A percentile compares a stretch with the other conserved stretches of the same genome.
phyloP scores from a whole-genome alignment of 805 yeast species.

The Candida pseudoglaebosa region DNA sequence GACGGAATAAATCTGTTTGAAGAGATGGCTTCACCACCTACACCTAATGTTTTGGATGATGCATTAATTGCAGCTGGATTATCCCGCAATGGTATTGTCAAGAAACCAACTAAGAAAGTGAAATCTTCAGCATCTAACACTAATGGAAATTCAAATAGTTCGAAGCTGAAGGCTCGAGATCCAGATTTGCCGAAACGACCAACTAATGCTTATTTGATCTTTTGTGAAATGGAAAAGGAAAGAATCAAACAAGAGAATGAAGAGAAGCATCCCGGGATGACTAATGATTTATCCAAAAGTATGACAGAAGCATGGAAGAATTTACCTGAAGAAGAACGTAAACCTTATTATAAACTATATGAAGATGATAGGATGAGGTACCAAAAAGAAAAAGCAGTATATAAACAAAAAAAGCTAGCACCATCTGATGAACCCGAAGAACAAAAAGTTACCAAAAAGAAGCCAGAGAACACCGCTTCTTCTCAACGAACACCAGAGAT shows the following conservation, averaged over 20 bases:
- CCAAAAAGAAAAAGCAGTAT: constrained; percentile 63
- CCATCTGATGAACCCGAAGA: constrained; percentile 11
- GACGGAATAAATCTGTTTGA: constrained; percentile 21
- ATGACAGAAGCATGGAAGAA: constrained; percentile 85
- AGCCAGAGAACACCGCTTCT: constrained; percentile 1
- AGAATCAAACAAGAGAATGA: constrained; percentile 57
- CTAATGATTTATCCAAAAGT: constrained; percentile 64
- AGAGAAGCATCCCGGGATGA: constrained; percentile 42
- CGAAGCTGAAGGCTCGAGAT: constrained; percentile 51
- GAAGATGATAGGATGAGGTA: constrained; percentile 78
- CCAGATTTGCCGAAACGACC: constrained; percentile 88
- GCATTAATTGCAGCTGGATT: constrained; percentile 20
- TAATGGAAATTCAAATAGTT: constrained; percentile 19
- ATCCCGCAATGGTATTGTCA: constrained; percentile 16
- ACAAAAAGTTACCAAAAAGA: constrained; percentile 5
- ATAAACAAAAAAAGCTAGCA: constrained; percentile 29
- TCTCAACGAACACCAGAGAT: constrained; percentile 1
- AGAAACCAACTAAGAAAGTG: constrained; percentile 16
- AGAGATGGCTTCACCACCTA: constrained; percentile 40
- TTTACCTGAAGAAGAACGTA: constrained; percentile 62
- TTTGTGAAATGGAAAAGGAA: constrained; percentile 84
- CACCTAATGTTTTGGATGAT: constrained; percentile 33
- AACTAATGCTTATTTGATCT: constrained; percentile 81
- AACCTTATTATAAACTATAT: constrained; percentile 69
- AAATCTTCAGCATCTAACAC: constrained; percentile 14